Conservation (phyloP, 306 rosid genomes). For the Geum urbanum region DNA sequence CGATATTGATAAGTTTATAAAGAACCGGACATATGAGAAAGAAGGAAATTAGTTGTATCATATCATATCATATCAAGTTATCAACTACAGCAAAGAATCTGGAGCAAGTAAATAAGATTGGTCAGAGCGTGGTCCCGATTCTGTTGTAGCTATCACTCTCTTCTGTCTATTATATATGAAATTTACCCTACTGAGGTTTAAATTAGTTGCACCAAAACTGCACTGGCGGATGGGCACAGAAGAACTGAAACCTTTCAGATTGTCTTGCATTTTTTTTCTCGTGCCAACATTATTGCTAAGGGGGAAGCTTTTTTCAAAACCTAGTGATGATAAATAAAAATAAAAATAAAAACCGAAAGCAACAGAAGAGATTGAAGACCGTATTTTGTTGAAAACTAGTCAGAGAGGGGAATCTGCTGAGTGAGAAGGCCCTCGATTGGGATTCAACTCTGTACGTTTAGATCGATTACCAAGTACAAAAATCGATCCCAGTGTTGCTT, state of each 20-base stretch:
- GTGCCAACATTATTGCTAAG: constrained; percentile 25
- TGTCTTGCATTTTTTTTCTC: constrained; percentile 34
- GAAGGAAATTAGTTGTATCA: not conserved
- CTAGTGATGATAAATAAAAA: constrained; percentile 3
- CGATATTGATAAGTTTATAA: not conserved
- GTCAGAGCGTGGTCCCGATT: constrained; percentile 41
- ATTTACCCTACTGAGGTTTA: constrained; percentile 11
- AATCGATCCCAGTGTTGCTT: not conserved
- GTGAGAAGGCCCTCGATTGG: constrained; percentile 7
- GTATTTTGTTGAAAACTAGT: constrained; percentile 13
- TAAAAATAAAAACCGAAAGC: constrained; percentile 5
- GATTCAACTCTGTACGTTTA: not conserved
- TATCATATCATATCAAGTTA: not conserved
- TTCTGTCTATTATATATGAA: constrained; percentile 3
- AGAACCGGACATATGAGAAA: not conserved
- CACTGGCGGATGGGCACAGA: constrained; percentile 31
- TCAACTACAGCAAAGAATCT: constrained; percentile 10
- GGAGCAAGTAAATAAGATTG: constrained; percentile 26
- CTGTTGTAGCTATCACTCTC: constrained; percentile 14
- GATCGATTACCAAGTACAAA: constrained; percentile 2
- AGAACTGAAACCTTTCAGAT: constrained; percentile 35
- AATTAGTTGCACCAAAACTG: constrained; percentile 32
- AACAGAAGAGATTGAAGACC: constrained; percentile 2
- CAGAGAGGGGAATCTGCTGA: constrained; percentile 9
- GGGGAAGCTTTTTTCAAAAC: constrained; percentile 20